Percentiles rank a stretch among this genome's conserved stretches.
Evolutionary conservation across 1,284 basidiomycete genomes (phyloP).

Genomic region (Moniliella sp.): DNA sequence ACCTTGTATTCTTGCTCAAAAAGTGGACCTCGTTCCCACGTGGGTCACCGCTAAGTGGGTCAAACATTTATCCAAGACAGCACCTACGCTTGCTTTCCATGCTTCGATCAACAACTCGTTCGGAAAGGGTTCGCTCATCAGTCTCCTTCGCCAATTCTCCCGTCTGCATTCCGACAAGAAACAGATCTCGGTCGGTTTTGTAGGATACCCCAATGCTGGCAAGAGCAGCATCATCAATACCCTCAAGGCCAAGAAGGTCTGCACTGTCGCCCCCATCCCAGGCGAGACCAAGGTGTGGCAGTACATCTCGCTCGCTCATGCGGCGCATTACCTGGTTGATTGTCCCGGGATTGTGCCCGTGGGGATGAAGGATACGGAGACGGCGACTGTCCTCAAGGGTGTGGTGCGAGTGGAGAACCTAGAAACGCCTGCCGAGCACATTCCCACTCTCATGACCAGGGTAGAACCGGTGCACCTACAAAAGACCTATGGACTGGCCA

Average conservation of each 20-base stretch:
- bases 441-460: conserved; percentile 63
- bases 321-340: conserved; percentile 97
- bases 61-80: conserved; percentile 75
- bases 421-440: conserved; percentile 80
- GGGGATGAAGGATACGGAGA: conserved; percentile 68
- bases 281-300: conserved; percentile 99
- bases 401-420: conserved; percentile 91
- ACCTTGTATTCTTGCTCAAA: conserved; percentile 86
- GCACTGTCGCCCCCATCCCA: conserved; percentile 83
- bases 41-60: conserved; percentile 99
- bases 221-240: conserved; percentile 97
- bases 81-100: conserved; percentile 91
- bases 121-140: conserved; percentile 90
- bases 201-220: conserved; percentile 95
- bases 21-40: conserved; percentile 90
- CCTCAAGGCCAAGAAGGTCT: conserved; percentile 91
- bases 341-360: conserved; percentile 94
- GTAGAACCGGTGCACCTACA: conserved; percentile 80
- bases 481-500: conserved; percentile 50
- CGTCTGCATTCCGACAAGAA: conserved; percentile 95
- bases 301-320: conserved; percentile 83
- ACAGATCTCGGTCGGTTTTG: conserved; percentile 91
- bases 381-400: conserved; percentile 81
- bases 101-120: conserved; percentile 97
- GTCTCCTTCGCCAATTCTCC: conserved; percentile 84